Percentiles rank a stretch among this genome's conserved stretches.
Conservation (phyloP, 108 stramenopile species). For the Nannochloropsis gaditana region DNA sequence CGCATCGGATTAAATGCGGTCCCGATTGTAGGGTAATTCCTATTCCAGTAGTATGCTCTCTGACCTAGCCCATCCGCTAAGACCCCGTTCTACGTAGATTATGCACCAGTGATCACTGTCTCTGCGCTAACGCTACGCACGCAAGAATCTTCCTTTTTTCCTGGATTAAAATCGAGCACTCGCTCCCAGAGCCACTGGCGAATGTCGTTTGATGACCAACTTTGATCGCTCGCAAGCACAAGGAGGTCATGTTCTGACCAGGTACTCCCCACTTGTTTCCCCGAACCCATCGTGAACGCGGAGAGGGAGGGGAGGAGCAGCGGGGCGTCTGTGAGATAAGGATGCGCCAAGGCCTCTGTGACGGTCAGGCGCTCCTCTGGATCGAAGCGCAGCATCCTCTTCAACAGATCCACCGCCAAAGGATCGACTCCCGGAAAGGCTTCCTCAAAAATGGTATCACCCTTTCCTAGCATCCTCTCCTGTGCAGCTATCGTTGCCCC, state of each 20-base stretch:
- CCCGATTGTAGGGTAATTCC: too few relatives aligned
- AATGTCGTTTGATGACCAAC: background rate
- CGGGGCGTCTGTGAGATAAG: constrained; percentile 33
- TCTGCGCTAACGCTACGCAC: too few relatives aligned
- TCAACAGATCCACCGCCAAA: constrained; percentile 75
- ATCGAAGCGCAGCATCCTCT: constrained; percentile 73
- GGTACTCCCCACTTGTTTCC: background rate
- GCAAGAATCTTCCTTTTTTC: background rate
- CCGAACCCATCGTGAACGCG: background rate
- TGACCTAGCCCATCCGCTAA: too few relatives aligned
- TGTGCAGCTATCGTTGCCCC: too few relatives aligned
- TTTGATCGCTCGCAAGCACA: background rate
- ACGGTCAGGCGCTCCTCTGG: constrained; percentile 78
- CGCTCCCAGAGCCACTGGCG: background rate
- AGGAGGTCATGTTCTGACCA: background rate
- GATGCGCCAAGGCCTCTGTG: constrained; percentile 68
- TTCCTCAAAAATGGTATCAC: too few relatives aligned
- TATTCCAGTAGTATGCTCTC: too few relatives aligned
- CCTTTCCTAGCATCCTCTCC: too few relatives aligned
- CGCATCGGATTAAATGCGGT: too few relatives aligned
- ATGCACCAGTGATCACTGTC: too few relatives aligned
- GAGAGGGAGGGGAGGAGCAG: background rate
- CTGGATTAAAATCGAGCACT: background rate
- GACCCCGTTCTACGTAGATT: too few relatives aligned
- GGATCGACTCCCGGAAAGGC: background rate